Evolutionary conservation across 768 basidiomycete species (phyloP).

Genomic region (Pleurotus giganteus): DNA sequence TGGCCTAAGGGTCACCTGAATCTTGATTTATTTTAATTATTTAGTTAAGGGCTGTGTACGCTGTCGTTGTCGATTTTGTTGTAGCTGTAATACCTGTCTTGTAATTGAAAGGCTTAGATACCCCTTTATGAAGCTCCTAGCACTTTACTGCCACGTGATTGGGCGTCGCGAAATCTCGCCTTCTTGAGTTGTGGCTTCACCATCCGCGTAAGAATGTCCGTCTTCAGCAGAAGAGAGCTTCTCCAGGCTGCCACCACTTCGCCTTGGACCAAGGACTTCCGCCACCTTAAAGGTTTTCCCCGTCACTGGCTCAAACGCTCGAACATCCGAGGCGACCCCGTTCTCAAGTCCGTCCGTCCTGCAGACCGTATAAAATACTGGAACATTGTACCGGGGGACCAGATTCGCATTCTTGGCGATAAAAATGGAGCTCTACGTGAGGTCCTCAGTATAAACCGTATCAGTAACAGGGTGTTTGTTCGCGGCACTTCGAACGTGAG

Average conservation of each 20-base stretch:
- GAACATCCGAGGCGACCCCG: conserved; percentile 39
- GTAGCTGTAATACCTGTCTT: conserved; percentile 1
- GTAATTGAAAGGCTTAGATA: background rate
- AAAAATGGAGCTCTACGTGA: conserved; percentile 58
- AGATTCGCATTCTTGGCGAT: conserved; percentile 69
- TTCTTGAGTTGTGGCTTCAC: background rate
- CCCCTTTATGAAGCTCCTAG: background rate
- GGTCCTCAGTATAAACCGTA: conserved; percentile 70
- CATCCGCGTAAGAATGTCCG: background rate
- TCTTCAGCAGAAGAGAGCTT: conserved; percentile 27
- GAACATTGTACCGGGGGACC: conserved; percentile 87
- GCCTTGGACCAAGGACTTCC: conserved; percentile 65
- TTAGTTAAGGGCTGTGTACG: conserved; percentile 9
- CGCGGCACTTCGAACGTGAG: conserved; percentile 38
- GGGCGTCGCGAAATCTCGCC: background rate
- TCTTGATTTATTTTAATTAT: conserved; percentile 9
- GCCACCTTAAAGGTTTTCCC: conserved; percentile 63
- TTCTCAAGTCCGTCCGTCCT: conserved; percentile 54
- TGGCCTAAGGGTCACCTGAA: conserved; percentile 17
- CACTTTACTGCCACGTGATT: background rate
- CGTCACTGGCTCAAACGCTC: conserved; percentile 46
- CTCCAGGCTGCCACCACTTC: conserved; percentile 45
- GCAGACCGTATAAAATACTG: conserved; percentile 79
- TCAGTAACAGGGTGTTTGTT: conserved; percentile 67
- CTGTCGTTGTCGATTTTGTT: conserved; percentile 8